phyloP scores from a whole-genome alignment of 768 basidiomycete species.

The Sporobolomyces pararoseus region DNA sequence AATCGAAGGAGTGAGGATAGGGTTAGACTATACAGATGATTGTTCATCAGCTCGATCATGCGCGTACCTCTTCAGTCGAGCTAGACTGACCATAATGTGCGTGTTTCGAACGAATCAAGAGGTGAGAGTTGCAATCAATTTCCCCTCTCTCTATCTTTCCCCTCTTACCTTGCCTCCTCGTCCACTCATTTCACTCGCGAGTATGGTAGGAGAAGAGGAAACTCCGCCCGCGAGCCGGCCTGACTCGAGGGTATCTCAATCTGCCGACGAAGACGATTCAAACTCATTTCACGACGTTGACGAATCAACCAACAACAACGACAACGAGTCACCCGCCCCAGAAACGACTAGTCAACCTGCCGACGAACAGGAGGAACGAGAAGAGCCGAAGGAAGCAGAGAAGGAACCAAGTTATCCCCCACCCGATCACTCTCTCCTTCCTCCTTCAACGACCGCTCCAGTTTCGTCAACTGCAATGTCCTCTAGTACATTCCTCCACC shows the following conservation, averaged over 20 bases:
- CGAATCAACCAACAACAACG: background rate
- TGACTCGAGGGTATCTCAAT: constrained; percentile 10
- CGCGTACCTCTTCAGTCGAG: background rate
- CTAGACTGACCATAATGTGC: background rate
- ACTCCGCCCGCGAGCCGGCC: background rate
- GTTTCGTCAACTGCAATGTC: constrained; percentile 13
- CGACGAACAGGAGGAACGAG: background rate
- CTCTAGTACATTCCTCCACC: constrained; percentile 20
- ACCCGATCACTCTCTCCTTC: background rate
- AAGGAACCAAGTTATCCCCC: background rate
- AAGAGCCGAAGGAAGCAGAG: background rate
- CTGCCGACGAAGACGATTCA: constrained; percentile 12
- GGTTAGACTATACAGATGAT: background rate
- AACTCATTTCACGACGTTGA: constrained; percentile 15
- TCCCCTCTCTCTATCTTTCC: background rate
- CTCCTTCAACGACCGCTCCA: background rate
- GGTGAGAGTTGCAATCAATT: background rate
- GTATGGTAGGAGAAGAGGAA: constrained; percentile 8
- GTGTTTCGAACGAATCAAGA: background rate
- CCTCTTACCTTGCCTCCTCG: no score
- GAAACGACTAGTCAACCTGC: background rate
- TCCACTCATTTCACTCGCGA: no score
- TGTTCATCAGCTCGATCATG: background rate
- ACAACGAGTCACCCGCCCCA: background rate
- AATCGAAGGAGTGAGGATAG: constrained; percentile 35